Conservation (phyloP, 2,329 filamentous ascomycete genomes). For the Sporothrix globosa region DNA sequence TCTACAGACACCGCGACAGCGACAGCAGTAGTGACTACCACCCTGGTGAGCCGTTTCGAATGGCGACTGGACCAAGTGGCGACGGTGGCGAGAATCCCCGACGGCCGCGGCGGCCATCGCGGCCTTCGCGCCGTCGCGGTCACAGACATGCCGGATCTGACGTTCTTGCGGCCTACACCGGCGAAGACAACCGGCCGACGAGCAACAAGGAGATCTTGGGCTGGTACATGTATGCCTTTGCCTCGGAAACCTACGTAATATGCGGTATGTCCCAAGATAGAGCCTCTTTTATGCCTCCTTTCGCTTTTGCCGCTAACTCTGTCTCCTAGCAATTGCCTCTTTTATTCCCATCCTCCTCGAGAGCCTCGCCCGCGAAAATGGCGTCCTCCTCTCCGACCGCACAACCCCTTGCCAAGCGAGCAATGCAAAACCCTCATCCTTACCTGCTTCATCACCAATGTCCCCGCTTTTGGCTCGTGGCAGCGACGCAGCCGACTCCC, state of each 20-base stretch:
- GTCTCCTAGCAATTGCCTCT: slow-evolving; percentile 57
- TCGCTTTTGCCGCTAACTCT: slow-evolving; percentile 7
- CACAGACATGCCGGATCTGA: slow-evolving; percentile 45
- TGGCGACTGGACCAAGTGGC: slow-evolving; percentile 22
- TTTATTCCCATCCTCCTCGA: slow-evolving; percentile 97
- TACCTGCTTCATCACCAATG: background rate
- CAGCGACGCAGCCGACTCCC: slow-evolving; percentile 55
- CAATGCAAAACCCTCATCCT: slow-evolving; percentile 46
- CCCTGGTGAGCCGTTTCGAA: slow-evolving; percentile 23
- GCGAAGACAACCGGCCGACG: slow-evolving; percentile 87
- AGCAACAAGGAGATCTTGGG: slow-evolving; percentile 84
- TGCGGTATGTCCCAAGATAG: slow-evolving; percentile 66
- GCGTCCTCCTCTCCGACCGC: slow-evolving; percentile 78
- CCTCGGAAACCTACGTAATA: slow-evolving; percentile 93
- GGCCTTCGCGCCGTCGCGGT: slow-evolving; percentile 44
- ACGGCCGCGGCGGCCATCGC: slow-evolving; percentile 39
- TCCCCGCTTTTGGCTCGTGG: background rate
- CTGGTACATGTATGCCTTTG: slow-evolving; percentile 97
- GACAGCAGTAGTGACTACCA: slow-evolving; percentile 28
- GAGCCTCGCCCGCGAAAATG: slow-evolving; percentile 88
- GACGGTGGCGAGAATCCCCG: slow-evolving; percentile 18
- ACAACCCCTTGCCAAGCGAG: slow-evolving; percentile 72
- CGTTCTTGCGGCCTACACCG: slow-evolving; percentile 62
- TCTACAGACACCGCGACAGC: slow-evolving; percentile 10
- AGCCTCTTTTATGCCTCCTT: too few species aligned